Percentiles rank a stretch among this genome's conserved stretches.
Evolutionary conservation across 2,329 filamentous ascomycete species (phyloP).

Genomic region (Aspergillus floridensis): DNA sequence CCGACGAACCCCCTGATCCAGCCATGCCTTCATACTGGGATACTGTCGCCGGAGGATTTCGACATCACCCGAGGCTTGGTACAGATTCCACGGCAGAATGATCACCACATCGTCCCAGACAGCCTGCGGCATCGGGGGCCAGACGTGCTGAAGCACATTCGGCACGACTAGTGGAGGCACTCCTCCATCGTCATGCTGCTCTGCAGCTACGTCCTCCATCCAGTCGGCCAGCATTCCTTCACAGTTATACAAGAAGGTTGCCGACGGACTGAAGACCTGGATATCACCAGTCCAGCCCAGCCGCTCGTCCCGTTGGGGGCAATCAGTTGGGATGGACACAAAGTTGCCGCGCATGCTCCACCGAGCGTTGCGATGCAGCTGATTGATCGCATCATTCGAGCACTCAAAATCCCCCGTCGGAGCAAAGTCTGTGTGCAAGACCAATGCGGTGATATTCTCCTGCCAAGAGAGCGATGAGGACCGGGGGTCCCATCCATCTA

Average conservation of each 20-base stretch:
- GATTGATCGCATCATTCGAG: constrained; percentile 53
- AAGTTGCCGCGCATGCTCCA: constrained; percentile 63
- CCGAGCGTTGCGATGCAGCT: constrained; percentile 53
- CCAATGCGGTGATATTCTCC: constrained; percentile 36
- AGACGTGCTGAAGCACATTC: constrained; percentile 18
- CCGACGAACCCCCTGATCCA: constrained; percentile 35
- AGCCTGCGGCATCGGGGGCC: constrained; percentile 25
- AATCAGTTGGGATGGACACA: constrained; percentile 57
- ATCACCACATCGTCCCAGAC: constrained; percentile 44
- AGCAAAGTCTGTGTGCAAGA: constrained; percentile 54
- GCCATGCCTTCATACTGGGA: constrained; percentile 35
- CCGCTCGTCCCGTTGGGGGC: constrained; percentile 56
- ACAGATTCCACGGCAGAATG: constrained; percentile 37
- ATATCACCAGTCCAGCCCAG: constrained; percentile 56
- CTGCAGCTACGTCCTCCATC: constrained; percentile 48
- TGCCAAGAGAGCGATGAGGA: background rate
- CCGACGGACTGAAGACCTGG: constrained; percentile 51
- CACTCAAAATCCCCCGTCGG: constrained; percentile 52
- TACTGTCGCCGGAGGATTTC: constrained; percentile 38
- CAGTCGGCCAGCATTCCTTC: constrained; percentile 51
- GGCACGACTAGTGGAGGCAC: constrained; percentile 36
- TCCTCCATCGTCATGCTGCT: constrained; percentile 29
- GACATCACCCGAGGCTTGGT: constrained; percentile 33
- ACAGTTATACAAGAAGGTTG: constrained; percentile 55
- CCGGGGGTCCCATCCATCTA: constrained; percentile 45